Evolutionary conservation across 2,329 filamentous ascomycete genomes (phyloP), one percentile per base, ranked within the genome.

Genomic region (Cercospora canescens): DNA sequence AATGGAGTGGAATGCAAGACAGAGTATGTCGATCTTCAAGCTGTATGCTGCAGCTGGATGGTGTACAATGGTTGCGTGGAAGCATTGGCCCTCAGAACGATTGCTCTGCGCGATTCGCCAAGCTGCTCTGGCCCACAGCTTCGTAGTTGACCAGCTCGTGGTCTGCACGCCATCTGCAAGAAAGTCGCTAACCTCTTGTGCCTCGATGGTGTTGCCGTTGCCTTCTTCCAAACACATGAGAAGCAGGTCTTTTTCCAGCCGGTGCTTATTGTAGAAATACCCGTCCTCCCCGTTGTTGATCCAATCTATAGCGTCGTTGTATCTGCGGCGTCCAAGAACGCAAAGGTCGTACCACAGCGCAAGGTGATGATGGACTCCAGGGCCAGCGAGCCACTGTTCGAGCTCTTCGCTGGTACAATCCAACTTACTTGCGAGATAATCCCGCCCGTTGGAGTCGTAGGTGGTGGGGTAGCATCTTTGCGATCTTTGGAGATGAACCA

Each of bases 1-100:
- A 16, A 74, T 69, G 5, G 70, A 71, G 54, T 74, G 71, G 50
- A 73, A 74, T 2, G 70, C 68, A 8, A 73, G 55, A 60, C 67
- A 67, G 11, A 74, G 66, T 11, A 74, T 30, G 24, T 74, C 72
- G 63, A 73, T 69, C 4, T 59, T 62, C 34, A 72, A 62, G 1
- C 60, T 71, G 41, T 72, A 73, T 6, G 63, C 67, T 5, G 65
- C 66, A 6, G 68, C 69, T 28, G 72, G 66, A 52, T 71, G 69
- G 11, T 48, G 18, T 5, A 62, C 9, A n/a, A 69, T 26, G 1
- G 52, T 39, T 18, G 57, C 52, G n/a, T 68, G 66, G 52, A 73
- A 71, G 12, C 65, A 11, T 9, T 66, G 57, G 11, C 71, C 71
- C 11, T 26, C 24, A 11, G 63, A 62, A 32, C 52, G 28, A 48